Conservation (phyloP, 2,329 filamentous ascomycete species). For the Phialophora verrucosa region DNA sequence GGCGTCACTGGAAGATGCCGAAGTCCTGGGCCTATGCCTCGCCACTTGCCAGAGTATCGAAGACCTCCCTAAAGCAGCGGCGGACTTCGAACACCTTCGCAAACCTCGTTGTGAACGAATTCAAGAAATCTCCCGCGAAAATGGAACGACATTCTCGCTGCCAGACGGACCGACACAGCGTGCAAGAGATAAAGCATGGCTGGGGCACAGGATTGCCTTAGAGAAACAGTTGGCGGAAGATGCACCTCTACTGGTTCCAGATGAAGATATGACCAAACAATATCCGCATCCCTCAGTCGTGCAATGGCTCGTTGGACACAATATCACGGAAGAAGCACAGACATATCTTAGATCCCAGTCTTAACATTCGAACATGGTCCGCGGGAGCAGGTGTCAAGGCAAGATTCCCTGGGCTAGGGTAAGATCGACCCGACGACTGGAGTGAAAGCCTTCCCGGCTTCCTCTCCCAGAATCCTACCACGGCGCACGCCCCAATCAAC, state of each 20-base stretch:
- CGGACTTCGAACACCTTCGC: slow-evolving; percentile 22
- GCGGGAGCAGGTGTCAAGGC: background rate
- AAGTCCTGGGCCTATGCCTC: slow-evolving; percentile 19
- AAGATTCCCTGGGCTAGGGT: background rate
- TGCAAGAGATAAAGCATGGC: slow-evolving; percentile 9
- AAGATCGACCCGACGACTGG: background rate
- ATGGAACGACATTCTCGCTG: slow-evolving; percentile 17
- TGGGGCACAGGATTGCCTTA: background rate
- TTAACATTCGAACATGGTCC: background rate
- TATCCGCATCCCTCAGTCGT: slow-evolving; percentile 20
- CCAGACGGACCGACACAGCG: slow-evolving; percentile 21
- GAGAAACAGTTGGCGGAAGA: slow-evolving; percentile 18
- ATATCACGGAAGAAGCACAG: slow-evolving; percentile 14
- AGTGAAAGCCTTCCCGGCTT: background rate
- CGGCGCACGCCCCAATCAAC: background rate
- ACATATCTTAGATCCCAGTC: background rate
- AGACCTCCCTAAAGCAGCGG: slow-evolving; percentile 4
- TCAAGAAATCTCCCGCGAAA: slow-evolving; percentile 17
- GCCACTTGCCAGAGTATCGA: background rate
- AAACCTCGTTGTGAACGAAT: slow-evolving; percentile 25
- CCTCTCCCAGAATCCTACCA: background rate
- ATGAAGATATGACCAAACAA: slow-evolving; percentile 14
- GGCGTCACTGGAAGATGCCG: slow-evolving; percentile 52
- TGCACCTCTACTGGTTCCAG: background rate
- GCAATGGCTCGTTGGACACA: slow-evolving; percentile 25